Evolutionary conservation across 805 yeast species (phyloP).

Genomic region (Suhomyces vadensis): DNA sequence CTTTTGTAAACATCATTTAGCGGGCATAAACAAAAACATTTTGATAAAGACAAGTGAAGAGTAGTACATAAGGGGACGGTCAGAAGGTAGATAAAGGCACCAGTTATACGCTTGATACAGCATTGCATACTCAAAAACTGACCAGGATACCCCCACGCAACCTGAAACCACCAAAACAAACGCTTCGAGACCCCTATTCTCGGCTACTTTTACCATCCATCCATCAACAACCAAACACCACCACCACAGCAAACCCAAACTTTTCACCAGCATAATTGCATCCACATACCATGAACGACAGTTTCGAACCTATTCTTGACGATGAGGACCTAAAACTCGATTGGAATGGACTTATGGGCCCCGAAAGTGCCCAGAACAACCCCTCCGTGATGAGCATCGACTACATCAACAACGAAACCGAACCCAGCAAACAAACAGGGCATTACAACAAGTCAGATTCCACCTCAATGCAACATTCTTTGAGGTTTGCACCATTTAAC

Average conservation of each 20-base stretch:
- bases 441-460: not conserved
- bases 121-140: too few relatives aligned
- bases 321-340: slow-evolving; percentile 23
- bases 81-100: too few relatives aligned
- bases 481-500: not conserved
- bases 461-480: not conserved
- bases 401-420: slow-evolving; percentile 6
- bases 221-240: too few relatives aligned
- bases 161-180: too few relatives aligned
- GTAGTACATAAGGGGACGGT: not conserved
- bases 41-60: not conserved
- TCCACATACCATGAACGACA: not conserved
- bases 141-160: too few relatives aligned
- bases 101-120: too few relatives aligned
- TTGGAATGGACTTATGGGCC: slow-evolving; percentile 17
- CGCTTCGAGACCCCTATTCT: too few relatives aligned
- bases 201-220: too few relatives aligned
- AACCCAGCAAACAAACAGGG: slow-evolving; percentile 3
- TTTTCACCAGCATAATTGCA: too few relatives aligned
- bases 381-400: slow-evolving; percentile 3
- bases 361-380: slow-evolving; percentile 1
- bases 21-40: slow-evolving; percentile 7
- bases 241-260: too few relatives aligned
- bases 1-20: slow-evolving; percentile 5
- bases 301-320: slow-evolving; percentile 9